These are phyloP conservation scores for Rosa rugosa DNA, from an alignment of 306 rosid species.

Conservation along the genomic window DNA sequence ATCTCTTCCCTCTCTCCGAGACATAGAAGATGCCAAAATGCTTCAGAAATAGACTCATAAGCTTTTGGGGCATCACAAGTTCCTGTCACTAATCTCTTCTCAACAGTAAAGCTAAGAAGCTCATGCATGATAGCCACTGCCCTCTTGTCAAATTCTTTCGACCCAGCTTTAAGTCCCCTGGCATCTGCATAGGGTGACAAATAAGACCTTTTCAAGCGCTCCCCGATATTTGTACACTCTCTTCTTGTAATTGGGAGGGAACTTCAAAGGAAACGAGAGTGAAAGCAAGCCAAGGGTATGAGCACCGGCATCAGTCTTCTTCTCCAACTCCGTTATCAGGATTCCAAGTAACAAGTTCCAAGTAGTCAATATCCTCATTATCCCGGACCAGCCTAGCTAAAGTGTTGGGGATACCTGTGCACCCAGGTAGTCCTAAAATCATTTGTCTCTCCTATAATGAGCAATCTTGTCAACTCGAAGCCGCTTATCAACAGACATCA, in stretches of 20 bases:
- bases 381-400: conserved; percentile 47
- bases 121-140: conserved; percentile 90
- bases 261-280: conserved; percentile 60
- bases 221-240: conserved; percentile 44
- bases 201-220: conserved; percentile 61
- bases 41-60: conserved; percentile 86
- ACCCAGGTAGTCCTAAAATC: conserved; percentile 62
- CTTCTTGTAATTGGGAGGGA: conserved; percentile 65
- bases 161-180: conserved; percentile 57
- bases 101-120: conserved; percentile 71
- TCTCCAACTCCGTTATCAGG: conserved; percentile 82
- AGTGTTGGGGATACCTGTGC: conserved; percentile 56
- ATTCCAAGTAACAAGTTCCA: conserved; percentile 81
- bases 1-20: conserved; percentile 93
- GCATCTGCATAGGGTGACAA: conserved; percentile 91
- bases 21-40: conserved; percentile 85
- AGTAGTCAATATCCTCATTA: conserved; percentile 55
- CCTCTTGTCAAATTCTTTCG: conserved; percentile 81
- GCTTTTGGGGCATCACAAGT: conserved; percentile 85
- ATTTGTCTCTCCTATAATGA: conserved; percentile 46
- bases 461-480: conserved; percentile 61
- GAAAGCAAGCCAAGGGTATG: conserved; percentile 48
- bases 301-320: conserved; percentile 34
- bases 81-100: conserved; percentile 82
- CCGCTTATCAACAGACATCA: conserved; percentile 71